Percentiles rank a stretch among this genome's conserved stretches.
Evolutionary conservation across 1,284 basidiomycete genomes (phyloP).

Genomic region (Cryptococcus deneoformans): DNA sequence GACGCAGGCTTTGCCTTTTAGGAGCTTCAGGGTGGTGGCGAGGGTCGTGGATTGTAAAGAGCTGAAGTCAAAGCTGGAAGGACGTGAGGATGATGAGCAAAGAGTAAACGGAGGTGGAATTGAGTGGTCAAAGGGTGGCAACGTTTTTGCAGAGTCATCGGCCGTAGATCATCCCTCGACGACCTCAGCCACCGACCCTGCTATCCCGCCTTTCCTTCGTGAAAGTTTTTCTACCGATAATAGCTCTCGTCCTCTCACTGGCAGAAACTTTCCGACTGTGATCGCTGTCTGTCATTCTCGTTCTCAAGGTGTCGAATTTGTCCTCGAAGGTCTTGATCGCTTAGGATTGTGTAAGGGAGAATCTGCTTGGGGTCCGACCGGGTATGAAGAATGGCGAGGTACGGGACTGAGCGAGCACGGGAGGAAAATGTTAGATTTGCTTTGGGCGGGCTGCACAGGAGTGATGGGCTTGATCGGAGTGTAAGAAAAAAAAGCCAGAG

Average conservation of each 20-base stretch:
- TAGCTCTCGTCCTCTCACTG: slow-evolving; percentile 12
- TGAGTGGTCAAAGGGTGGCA: slow-evolving; percentile 9
- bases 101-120: not conserved
- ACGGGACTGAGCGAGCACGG: slow-evolving; percentile 46
- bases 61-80: slow-evolving; percentile 22
- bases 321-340: slow-evolving; percentile 48
- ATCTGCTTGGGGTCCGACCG: slow-evolving; percentile 49
- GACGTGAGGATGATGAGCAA: not conserved
- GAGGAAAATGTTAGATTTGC: slow-evolving; percentile 40
- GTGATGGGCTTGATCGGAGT: slow-evolving; percentile 37
- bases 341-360: slow-evolving; percentile 47
- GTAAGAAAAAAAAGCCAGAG: not conserved
- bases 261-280: slow-evolving; percentile 47
- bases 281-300: slow-evolving; percentile 49
- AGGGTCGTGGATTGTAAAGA: slow-evolving; percentile 42
- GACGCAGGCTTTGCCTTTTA: slow-evolving; percentile 42
- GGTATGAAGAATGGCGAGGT: slow-evolving; percentile 50
- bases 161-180: not conserved
- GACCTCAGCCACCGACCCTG: not conserved
- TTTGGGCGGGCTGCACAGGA: slow-evolving; percentile 47
- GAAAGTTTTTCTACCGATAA: not conserved
- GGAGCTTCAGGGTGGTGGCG: slow-evolving; percentile 46
- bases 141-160: not conserved
- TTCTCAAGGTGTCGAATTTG: slow-evolving; percentile 49
- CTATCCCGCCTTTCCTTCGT: slow-evolving; percentile 4